Evolutionary conservation across 2,329 filamentous ascomycete species (phyloP), one percentile per base, ranked within the genome.

Genomic region (Fusarium pseudoanthophilum): DNA sequence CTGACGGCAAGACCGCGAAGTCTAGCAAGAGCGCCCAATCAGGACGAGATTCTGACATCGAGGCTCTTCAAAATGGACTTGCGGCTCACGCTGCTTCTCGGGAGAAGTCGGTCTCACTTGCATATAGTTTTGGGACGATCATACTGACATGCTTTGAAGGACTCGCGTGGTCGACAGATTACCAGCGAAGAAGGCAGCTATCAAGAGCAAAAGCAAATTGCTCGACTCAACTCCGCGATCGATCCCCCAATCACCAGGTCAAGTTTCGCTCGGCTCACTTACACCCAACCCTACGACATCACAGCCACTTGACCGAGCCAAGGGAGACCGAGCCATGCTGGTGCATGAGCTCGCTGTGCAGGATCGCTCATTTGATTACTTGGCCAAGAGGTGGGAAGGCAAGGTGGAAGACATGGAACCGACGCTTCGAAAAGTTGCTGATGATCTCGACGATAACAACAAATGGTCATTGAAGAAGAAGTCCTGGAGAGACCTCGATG

Each of bases 401-500:
- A 82, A 84, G 16, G 84, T 86, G 39, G 80, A 85, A n/a, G 89
- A 91, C 21, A 86, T 92, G 73, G 84, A 84, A 61, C 79, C 82
- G 7, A 86, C 86, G 2, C 80, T 92, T 18, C 83, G 87, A 55
- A 92, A 91, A 80, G 88, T 90, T 28, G 90, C 88, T 36, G 86
- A 88, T 64, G 85, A 85, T 60, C 84, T 87, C 64, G 71, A 83
- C 9, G 79, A 83, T 5, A 82, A 82, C 9, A 84, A 87, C 68
- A 89, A 85, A 72, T 92, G 87, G 85, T 80, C 83, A 39, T 80
- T 92, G 74, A 86, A 87, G 69, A 89, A 88, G 80, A 81, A 84
- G 30, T 88, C 85, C 70, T 92, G 87, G 86, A 91, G 87, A 79
- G 90, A 92, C 72, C 84, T 92, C 20, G 89, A 92, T 73, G 88